Base-by-base conservation (phyloP, 192 early-diverging fungal species). In the Mortierella alpina region DNA sequence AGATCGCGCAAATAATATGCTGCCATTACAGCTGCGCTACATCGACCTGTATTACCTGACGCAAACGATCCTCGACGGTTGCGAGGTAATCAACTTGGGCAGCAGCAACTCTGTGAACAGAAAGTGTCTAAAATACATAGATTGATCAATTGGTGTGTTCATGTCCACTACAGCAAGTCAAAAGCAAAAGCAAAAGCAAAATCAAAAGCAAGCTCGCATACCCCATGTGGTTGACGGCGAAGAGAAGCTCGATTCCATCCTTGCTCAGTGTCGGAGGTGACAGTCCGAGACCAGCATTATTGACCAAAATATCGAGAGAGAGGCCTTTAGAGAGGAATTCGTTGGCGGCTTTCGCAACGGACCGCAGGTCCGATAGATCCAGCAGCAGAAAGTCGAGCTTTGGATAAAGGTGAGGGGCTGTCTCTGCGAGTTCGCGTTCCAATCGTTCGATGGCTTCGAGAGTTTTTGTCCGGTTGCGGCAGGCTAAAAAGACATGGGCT, bases 1-100 rank as follows among this genome's bases (percentile, higher is more conserved):
- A 3, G 41, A 61, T 14, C 10, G 46, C 59, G 46, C 18, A 11
- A 46, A 45, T 17, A 45, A n/a, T 41, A 40, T 8, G 31, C 1
- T 45, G 6, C 44, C 6, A 1, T 44, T 18, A 44, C 15, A 12
- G 14, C 39, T n/a, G 39, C 14, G 22, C 50, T 22, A 51, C 50
- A 17, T 44, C 5, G 1, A 39, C n/a, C 9, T 15, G 4, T 1
- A 23, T 63, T 63, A 72, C 76, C 84, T 84, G n/a, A 91, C 69
- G 55, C 67, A 82, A 4, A 91, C 87, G 14, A 90, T 86, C 22
- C 89, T 72, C 11, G 89, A 83, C 45, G 75, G 69, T n/a, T 77
- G 72, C 4, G 84, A 81, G 44, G 72, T 73, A 60, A 80, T 82
- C 12, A 88, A 8, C 45, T 59, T 76, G 6, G 81, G 64, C 13